These are phyloP conservation scores for Lepiota brunneoincarnata DNA, from an alignment of 768 basidiomycete genomes.

Conservation along the genomic window DNA sequence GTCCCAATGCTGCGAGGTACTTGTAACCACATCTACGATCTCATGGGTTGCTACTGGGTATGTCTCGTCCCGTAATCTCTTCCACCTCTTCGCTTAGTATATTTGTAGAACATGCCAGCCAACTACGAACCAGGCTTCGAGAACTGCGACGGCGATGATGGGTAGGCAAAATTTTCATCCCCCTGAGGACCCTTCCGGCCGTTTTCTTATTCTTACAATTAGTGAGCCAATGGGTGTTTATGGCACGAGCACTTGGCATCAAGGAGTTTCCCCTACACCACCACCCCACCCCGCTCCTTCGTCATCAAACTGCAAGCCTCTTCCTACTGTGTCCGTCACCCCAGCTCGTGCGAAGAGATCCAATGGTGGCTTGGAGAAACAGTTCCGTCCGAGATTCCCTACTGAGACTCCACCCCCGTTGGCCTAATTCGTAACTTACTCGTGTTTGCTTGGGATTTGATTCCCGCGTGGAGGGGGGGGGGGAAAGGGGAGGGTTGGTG, in stretches of 20 bases:
- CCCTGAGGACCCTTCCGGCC: neutral
- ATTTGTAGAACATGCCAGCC: slow-evolving; percentile 69
- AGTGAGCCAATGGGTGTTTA: slow-evolving; percentile 69
- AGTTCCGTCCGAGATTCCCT: slow-evolving; percentile 18
- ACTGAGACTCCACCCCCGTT: slow-evolving; percentile 18
- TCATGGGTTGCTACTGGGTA: slow-evolving; percentile 59
- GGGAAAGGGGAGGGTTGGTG: too few species aligned
- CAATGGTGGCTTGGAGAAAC: slow-evolving; percentile 4
- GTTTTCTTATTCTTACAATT: slow-evolving; percentile 4
- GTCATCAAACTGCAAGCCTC: slow-evolving; percentile 60
- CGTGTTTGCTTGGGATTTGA: too few species aligned
- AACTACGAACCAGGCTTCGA: slow-evolving; percentile 65
- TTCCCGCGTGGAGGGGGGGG: too few species aligned
- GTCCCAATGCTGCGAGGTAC: slow-evolving; percentile 49
- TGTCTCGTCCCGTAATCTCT: slow-evolving; percentile 10
- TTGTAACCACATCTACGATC: slow-evolving; percentile 83
- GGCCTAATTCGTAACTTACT: neutral
- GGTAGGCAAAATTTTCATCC: slow-evolving; percentile 26
- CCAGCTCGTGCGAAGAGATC: slow-evolving; percentile 20
- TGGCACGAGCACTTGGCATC: slow-evolving; percentile 67
- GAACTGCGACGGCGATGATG: slow-evolving; percentile 61
- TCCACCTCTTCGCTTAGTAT: neutral
- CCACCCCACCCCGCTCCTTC: slow-evolving; percentile 54
- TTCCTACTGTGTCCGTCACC: slow-evolving; percentile 31
- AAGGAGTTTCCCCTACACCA: slow-evolving; percentile 60